phyloP scores from a whole-genome alignment of 306 rosid species.

The Cucurbita pepo region DNA sequence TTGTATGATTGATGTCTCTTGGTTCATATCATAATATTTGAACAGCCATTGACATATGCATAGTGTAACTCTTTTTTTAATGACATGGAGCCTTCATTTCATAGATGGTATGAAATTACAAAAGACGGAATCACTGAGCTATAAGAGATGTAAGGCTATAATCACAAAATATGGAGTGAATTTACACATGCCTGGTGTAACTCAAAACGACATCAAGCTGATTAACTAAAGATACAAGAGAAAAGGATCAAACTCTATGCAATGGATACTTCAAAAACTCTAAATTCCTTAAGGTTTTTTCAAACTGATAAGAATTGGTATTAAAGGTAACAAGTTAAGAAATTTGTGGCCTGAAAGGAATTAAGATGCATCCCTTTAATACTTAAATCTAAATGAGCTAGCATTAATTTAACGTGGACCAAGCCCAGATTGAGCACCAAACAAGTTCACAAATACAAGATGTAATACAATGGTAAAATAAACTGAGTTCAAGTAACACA shows the following conservation, averaged over 20 bases:
- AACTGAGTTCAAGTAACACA: conserved; percentile 2
- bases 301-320: not conserved
- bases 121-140: too few relatives aligned
- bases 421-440: not conserved
- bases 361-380: not conserved
- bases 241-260: not conserved
- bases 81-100: too few relatives aligned
- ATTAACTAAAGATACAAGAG: not conserved
- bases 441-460: not conserved
- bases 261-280: not conserved
- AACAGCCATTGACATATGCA: not conserved
- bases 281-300: not conserved
- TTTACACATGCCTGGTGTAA: not conserved
- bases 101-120: too few relatives aligned
- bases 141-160: too few relatives aligned
- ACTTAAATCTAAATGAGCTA: not conserved
- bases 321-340: not conserved
- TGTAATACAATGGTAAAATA: not conserved
- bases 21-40: not conserved
- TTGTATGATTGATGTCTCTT: too few relatives aligned
- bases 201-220: not conserved
- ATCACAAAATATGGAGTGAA: too few relatives aligned
- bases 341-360: not conserved
- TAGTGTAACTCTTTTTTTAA: too few relatives aligned
- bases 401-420: not conserved